phyloP scores from a whole-genome alignment of 1,284 basidiomycete genomes.

The Leccinum pallidistipes region DNA sequence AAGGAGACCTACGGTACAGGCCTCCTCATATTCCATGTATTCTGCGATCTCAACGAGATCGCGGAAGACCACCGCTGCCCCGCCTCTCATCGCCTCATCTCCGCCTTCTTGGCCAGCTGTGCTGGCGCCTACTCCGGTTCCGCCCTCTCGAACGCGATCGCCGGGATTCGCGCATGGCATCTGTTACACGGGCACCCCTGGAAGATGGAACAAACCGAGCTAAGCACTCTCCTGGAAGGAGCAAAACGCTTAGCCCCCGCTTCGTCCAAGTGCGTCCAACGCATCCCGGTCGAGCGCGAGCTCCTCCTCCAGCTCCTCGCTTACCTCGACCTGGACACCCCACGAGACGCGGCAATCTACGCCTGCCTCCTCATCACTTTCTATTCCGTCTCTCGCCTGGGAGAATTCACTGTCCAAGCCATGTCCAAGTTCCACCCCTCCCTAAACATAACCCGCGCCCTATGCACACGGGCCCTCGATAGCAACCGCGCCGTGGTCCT shows the following conservation, averaged over 20 bases:
- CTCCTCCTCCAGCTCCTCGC: neutral
- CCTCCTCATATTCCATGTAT: conserved; percentile 33
- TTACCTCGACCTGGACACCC: conserved; percentile 20
- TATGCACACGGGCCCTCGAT: neutral
- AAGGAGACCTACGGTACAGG: conserved; percentile 30
- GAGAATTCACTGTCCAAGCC: conserved; percentile 3
- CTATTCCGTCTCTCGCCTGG: conserved; percentile 30
- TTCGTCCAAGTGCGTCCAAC: neutral
- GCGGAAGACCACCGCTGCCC: conserved; percentile 9
- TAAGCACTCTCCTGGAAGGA: neutral
- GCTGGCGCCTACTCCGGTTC: conserved; percentile 26
- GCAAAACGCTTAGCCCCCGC: neutral
- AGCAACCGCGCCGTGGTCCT: neutral
- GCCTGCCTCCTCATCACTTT: conserved; percentile 37
- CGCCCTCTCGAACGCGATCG: conserved; percentile 31
- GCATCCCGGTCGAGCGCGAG: neutral
- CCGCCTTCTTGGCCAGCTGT: conserved; percentile 19
- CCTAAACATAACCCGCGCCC: neutral
- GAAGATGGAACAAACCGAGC: conserved; percentile 13
- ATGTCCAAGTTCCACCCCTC: neutral
- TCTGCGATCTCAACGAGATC: conserved; percentile 28
- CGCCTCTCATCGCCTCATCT: conserved; percentile 5
- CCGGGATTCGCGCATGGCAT: conserved; percentile 38
- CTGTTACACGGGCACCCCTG: conserved; percentile 35
- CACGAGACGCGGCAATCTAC: conserved; percentile 34